These are phyloP conservation scores for Lophium mytilinum DNA, from an alignment of 495 filamentous ascomycete genomes.

Conservation along the genomic window DNA sequence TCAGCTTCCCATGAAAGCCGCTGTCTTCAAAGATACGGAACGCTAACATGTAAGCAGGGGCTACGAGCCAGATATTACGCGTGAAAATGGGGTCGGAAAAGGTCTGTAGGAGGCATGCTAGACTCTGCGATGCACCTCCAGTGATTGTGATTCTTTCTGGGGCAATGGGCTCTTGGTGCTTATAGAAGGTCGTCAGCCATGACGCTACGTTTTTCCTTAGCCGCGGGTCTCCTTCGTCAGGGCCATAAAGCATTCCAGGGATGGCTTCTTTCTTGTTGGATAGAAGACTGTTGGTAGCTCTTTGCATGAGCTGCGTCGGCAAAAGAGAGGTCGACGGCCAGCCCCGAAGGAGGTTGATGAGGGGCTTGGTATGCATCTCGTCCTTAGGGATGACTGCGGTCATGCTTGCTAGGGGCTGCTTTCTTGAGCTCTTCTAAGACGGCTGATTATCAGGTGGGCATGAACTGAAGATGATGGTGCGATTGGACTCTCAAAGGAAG, in stretches of 20 bases:
- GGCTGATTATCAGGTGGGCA: too few relatives aligned
- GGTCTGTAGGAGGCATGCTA: slow-evolving; percentile 61
- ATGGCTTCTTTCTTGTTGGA: slow-evolving; percentile 47
- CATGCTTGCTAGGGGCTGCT: not conserved
- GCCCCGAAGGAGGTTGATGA: slow-evolving; percentile 42
- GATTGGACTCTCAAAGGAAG: too few relatives aligned
- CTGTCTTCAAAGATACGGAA: slow-evolving; percentile 73
- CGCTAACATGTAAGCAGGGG: slow-evolving; percentile 73
- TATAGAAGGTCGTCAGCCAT: slow-evolving; percentile 64
- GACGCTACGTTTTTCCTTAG: slow-evolving; percentile 50
- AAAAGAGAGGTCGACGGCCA: slow-evolving; percentile 66
- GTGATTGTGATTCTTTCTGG: slow-evolving; percentile 62
- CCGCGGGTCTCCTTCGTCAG: slow-evolving; percentile 64
- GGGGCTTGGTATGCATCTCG: not conserved
- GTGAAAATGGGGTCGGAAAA: slow-evolving; percentile 75
- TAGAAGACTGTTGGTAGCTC: slow-evolving; percentile 49
- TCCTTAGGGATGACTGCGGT: not conserved
- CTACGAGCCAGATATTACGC: slow-evolving; percentile 65
- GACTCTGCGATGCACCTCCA: slow-evolving; percentile 67
- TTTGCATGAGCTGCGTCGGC: slow-evolving; percentile 49
- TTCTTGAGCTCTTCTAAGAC: too few relatives aligned
- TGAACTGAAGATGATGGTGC: too few relatives aligned
- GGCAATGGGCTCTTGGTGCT: slow-evolving; percentile 35
- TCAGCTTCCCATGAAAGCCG: slow-evolving; percentile 53
- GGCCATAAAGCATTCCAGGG: slow-evolving; percentile 63